Base-by-base conservation (phyloP, 768 basidiomycete genomes). In the Termitomyces sp. region DNA sequence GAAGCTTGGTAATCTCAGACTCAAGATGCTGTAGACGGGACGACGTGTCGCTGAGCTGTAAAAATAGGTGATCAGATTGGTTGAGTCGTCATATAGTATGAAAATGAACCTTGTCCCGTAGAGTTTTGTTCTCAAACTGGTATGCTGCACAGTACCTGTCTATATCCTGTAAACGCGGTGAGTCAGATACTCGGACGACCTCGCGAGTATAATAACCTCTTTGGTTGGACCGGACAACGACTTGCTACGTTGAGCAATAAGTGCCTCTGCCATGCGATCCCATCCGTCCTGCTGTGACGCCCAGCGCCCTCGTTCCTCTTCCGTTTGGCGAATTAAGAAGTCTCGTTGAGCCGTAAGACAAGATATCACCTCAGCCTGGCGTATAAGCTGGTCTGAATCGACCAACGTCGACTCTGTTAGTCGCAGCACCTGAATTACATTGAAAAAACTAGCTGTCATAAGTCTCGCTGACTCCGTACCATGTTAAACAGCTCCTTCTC, bases 211-310 rank as follows among this genome's bases (percentile, higher is more conserved):
- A 5, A 20, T 30, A 33, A 65, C 64, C 48, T 66, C 64, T 56
- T 65, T 64, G 13, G 57, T 43, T 14, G 64, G 61, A 32, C 54
- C 44, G 16, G 63, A 67, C 6, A 67, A 65, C n/a, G 72, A 68
- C 44, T 70, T 79, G 57, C 74, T 76, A 46, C 78, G 73, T 46
- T 80, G 81, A 2, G 74, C 66, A 56, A 88, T 74, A 36, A 91
- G 73, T 8, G 85, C 87, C 61, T 90, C 88, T 1, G 87, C 81
- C 62, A 79, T 82, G 56, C 88, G 74, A 5, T 77, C 79, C 85
- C 88, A 91, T 2, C 79, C 74, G 16, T 82, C 81, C 63, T 79
- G 77, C 67, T 90, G 88, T 1, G 80, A 77, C 33, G 80, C 72
- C 85, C 84, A 88, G 38, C 80, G 75, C 7, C 74, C 72, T n/a